Percentiles rank a stretch among this genome's conserved stretches.
Evolutionary conservation across 2,329 filamentous ascomycete species (phyloP).

Genomic region (Fusarium gaditjirri): DNA sequence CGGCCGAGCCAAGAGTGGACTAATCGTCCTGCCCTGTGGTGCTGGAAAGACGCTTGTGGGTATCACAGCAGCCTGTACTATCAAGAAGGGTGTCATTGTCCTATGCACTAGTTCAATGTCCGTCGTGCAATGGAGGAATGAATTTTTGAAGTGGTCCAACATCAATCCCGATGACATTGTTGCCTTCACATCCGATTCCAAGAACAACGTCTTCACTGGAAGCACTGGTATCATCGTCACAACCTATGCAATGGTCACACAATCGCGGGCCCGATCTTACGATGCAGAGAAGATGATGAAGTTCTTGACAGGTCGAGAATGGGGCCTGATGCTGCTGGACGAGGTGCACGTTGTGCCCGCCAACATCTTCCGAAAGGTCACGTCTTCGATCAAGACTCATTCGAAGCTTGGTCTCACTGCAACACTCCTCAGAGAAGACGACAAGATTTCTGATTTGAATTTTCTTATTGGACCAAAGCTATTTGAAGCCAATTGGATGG

Average conservation of each 20-base stretch:
- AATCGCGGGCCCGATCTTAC: constrained; percentile 85
- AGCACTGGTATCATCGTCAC: constrained; percentile 97
- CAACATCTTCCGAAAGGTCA: constrained; percentile 95
- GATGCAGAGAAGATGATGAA: constrained; percentile 98
- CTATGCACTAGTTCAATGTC: constrained; percentile 98
- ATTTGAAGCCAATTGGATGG: constrained; percentile 99
- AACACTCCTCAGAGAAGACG: constrained; percentile 92
- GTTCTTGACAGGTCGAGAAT: constrained; percentile 88
- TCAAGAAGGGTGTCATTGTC: constrained; percentile 96
- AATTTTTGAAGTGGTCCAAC: constrained; percentile 98
- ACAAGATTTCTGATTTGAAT: constrained; percentile 97
- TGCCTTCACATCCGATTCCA: constrained; percentile 93
- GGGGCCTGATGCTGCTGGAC: constrained; percentile 96
- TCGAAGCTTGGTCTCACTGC: constrained; percentile 95
- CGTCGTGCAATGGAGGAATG: constrained; percentile 94
- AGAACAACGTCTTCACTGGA: constrained; percentile 79
- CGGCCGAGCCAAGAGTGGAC: constrained; percentile 93
- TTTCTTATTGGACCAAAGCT: constrained; percentile 97
- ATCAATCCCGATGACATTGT: constrained; percentile 92
- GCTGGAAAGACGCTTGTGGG: constrained; percentile 97
- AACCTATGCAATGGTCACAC: constrained; percentile 99
- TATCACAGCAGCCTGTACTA: constrained; percentile 97
- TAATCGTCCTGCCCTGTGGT: constrained; percentile 96
- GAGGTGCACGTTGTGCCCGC: constrained; percentile 98
- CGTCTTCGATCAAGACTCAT: constrained; percentile 91